Base-by-base conservation (phyloP, 345 rosid species). In the Stellera chamaejasme region DNA sequence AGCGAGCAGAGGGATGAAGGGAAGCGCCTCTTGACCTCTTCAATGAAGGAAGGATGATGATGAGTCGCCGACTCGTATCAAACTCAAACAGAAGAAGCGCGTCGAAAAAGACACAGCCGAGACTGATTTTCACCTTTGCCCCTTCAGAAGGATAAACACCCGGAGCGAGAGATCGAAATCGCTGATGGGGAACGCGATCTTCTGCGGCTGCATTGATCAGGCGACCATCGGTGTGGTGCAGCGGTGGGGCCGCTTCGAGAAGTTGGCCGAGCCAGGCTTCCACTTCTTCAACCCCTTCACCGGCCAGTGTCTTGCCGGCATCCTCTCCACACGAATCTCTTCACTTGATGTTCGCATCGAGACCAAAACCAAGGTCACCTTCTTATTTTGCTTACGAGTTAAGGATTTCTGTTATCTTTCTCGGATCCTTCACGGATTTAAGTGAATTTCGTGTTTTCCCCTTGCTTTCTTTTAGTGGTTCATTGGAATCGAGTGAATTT, bases 191-290 rank as follows among this genome's bases (percentile, higher is more conserved):
- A 90, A 79, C 14, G 3, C 79, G 9, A 19, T 68, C 3, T 0
- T 73, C 0, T 77, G 79, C 48, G 84, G 87, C 12, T 90, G 99
- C 79, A 50, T 93, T 1, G 95, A 85, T 49, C 96, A 93, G 54
- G 99, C 96, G 11, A 82, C 85, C 73, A 48, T 93, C 12, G 96
- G 97, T 45, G 58, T 93, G 14, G 72, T 94, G 10, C 90, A 94
- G 79, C 64, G 85, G 13, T 94, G 96, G 88, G 99, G 99, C 0
- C 90, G 99, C 27, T 94, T 87, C 71, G 87, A 94, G 74, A 77
- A 59, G 45, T 60, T 94, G 64, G 99, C 96, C 6, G 77, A 73
- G 32, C 99, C 99, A 1, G 96, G 97, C 5, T 75, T 92, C 56
- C 88, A 90, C 52, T 54, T 77, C 58, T 80, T 75, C 67, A 94